These are phyloP conservation scores for Thozetella sp. DNA, from an alignment of 495 filamentous ascomycete genomes.

Conservation along the genomic window DNA sequence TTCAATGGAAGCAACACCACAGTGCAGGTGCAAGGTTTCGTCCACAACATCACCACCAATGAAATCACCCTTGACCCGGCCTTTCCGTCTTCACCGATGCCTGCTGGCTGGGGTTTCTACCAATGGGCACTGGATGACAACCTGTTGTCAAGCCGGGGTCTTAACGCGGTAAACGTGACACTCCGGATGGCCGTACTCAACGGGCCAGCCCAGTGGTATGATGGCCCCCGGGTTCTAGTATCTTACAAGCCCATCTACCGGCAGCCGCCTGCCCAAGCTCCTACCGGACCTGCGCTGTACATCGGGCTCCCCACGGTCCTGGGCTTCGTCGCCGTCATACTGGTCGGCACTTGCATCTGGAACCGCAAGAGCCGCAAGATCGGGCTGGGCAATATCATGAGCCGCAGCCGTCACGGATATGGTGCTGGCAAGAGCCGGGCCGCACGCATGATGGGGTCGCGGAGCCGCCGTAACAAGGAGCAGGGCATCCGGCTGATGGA, in stretches of 20 bases:
- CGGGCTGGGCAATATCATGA: conserved; percentile 39
- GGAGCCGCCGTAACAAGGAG: conserved; percentile 21
- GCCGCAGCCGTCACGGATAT: conserved; percentile 31
- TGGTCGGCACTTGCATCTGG: conserved; percentile 32
- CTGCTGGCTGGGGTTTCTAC: conserved; percentile 39
- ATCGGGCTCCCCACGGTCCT: conserved; percentile 42
- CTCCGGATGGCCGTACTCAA: conserved; percentile 31
- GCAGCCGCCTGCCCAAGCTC: conserved; percentile 15
- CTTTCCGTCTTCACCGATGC: conserved; percentile 32
- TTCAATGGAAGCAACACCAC: conserved; percentile 35
- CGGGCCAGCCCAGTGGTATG: conserved; percentile 13
- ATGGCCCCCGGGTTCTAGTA: conserved; percentile 32
- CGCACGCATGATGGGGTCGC: conserved; percentile 22
- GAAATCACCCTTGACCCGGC: conserved; percentile 15
- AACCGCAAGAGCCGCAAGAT: conserved; percentile 36
- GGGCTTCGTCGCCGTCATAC: conserved; percentile 29
- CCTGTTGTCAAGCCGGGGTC: conserved; percentile 19
- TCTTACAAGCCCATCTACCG: conserved; percentile 16
- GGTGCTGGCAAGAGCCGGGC: conserved; percentile 30
- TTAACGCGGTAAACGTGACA: conserved; percentile 36
- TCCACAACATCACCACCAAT: conserved; percentile 24
- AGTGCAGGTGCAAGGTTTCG: conserved; percentile 34
- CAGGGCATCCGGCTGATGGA: conserved; percentile 39
- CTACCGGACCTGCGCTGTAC: conserved; percentile 26
- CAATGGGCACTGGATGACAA: conserved; percentile 29